Percentiles rank a stretch among this genome's conserved stretches.
Evolutionary conservation across 2,329 filamentous ascomycete species (phyloP).

Genomic region (Biscogniauxia marginata): DNA sequence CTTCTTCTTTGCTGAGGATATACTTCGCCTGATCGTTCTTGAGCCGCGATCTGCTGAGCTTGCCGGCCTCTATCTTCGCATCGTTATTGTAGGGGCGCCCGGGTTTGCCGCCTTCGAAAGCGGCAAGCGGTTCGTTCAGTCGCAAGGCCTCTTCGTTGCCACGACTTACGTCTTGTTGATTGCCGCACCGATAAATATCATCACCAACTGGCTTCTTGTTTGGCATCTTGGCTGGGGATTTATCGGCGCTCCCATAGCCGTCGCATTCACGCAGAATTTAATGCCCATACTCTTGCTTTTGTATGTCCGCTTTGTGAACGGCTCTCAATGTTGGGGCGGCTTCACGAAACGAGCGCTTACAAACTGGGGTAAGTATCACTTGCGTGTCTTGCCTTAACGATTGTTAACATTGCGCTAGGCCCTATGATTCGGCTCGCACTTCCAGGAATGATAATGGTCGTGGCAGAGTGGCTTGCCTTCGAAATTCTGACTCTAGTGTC

Average conservation of each 20-base stretch:
- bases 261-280: conserved; percentile 71
- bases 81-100: conserved; percentile 69
- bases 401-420: conserved; percentile 32
- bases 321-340: conserved; percentile 77
- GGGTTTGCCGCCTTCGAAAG: conserved; percentile 75
- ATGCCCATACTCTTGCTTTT: conserved; percentile 70
- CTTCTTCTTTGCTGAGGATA: conserved; percentile 66
- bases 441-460: conserved; percentile 89
- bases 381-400: background rate
- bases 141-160: conserved; percentile 78
- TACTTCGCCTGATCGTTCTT: conserved; percentile 66
- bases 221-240: conserved; percentile 70
- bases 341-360: conserved; percentile 66
- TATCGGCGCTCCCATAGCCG: conserved; percentile 75
- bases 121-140: conserved; percentile 77
- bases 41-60: conserved; percentile 68
- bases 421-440: conserved; percentile 84
- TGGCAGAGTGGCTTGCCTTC: conserved; percentile 91
- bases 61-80: conserved; percentile 70
- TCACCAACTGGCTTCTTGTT: conserved; percentile 78
- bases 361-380: conserved; percentile 61
- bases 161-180: conserved; percentile 75
- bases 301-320: conserved; percentile 71
- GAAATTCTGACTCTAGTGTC: conserved; percentile 85
- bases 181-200: conserved; percentile 72